Conservation (phyloP, 2,329 filamentous ascomycete genomes). For the Karstenula rhodostoma region DNA sequence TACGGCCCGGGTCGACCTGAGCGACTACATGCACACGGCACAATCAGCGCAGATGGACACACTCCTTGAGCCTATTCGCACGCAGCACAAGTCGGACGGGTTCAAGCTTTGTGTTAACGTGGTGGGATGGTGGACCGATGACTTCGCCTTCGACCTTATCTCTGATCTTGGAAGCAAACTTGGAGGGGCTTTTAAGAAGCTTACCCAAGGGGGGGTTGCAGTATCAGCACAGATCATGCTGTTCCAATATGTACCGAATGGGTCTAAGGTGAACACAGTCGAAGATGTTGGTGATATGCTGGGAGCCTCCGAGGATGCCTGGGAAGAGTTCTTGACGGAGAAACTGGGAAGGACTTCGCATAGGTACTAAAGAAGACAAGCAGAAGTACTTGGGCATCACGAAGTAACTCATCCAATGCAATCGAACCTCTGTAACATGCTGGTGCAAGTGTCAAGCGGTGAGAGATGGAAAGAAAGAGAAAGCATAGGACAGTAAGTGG, state of each 20-base stretch:
- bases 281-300: not conserved
- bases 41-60: not conserved
- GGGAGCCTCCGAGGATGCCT: not conserved
- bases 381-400: too few species aligned
- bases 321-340: not conserved
- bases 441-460: too few species aligned
- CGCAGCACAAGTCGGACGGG: not conserved
- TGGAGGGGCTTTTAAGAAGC: not conserved
- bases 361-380: too few species aligned
- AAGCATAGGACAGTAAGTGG: slow-evolving; percentile 1
- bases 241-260: not conserved
- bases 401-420: too few species aligned
- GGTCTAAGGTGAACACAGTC: not conserved
- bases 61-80: not conserved
- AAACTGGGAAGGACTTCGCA: not conserved
- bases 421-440: too few species aligned
- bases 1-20: not conserved
- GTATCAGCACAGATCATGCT: not conserved
- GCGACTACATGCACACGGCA: not conserved
- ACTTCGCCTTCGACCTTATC: not conserved
- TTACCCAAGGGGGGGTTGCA: not conserved
- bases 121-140: not conserved
- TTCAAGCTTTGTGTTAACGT: not conserved
- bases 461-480: too few species aligned
- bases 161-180: not conserved